Conservation (phyloP, 148 eudicot species). For the Talinum fruticosum region DNA sequence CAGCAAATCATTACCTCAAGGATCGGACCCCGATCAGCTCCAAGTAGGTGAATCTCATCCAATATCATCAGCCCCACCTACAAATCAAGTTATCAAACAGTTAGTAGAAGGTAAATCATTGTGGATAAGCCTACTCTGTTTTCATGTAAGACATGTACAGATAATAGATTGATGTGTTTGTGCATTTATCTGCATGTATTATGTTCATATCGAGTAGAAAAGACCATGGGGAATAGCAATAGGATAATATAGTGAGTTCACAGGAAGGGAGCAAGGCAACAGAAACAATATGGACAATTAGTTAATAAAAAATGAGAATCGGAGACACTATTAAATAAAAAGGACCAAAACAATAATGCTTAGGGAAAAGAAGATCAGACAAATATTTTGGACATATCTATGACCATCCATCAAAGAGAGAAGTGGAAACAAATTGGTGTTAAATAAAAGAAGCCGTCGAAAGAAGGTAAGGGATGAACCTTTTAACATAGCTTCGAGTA, state of each 20-base stretch:
- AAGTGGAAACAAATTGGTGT: neutral
- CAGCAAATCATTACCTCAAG: conserved; percentile 64
- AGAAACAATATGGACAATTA: neutral
- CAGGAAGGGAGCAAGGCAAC: neutral
- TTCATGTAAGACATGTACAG: neutral
- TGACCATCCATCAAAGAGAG: conserved; percentile 4
- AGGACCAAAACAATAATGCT: neutral
- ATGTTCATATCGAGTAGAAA: neutral
- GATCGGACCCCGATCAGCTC: conserved; percentile 98
- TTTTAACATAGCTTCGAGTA: conserved; percentile 85
- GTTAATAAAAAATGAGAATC: neutral
- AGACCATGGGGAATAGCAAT: neutral
- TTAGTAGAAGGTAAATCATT: conserved; percentile 8
- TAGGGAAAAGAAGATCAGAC: too few species aligned
- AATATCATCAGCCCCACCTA: conserved; percentile 96
- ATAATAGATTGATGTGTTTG: neutral
- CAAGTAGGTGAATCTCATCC: conserved; percentile 98
- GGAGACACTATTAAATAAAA: neutral
- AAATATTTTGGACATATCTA: neutral
- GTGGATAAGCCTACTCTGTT: neutral
- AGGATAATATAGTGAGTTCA: too few species aligned
- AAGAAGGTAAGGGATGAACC: conserved; percentile 34
- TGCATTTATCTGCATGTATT: neutral
- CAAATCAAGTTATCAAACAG: conserved; percentile 14
- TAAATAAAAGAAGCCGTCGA: neutral